Evolutionary conservation across 768 basidiomycete species (phyloP), one percentile per base, ranked within the genome.

Genomic region (Leccinum broughii): DNA sequence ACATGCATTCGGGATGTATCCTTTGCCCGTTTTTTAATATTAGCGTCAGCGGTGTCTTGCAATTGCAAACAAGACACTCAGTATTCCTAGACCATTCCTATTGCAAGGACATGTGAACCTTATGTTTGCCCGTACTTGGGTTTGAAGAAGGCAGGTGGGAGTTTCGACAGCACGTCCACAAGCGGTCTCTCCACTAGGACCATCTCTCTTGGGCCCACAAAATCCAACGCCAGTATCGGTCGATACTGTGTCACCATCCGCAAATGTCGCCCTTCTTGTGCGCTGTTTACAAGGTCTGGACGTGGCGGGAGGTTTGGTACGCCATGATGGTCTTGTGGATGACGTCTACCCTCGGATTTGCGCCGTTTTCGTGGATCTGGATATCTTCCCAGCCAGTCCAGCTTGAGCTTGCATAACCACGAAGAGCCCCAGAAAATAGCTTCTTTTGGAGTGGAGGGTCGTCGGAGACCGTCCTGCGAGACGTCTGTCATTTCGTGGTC

Each of bases 161-260:
- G 72, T 24, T 85, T 87, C 17, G 85, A 84, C 20, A 95, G 79
- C 26, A 97, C 85, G 73, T 98, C 95, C 30, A 90, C 84, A 60
- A 94, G 76, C 5, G 95, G 95, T 56, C 95, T 81, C 74, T 98
- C 96, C 0, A 97, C 90, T 1, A 98, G 84, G n/a, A 95, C 81
- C 60, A 98, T 75, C 76, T 98, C 95, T 17, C 82, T 80, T 32
- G 82, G 77, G 4, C 73, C 78, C 56, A 92, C 68, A 69, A 91
- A 94, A 62, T 91, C 93, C 17, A 90, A 82, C 54, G 83, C 81
- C 37, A 93, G 77, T 44, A 97, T 80, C 6, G 90, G 87, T 51
- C 90, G 85, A 71, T 94, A 98, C 58, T 86, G 84, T 51, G 85
- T 88, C 62, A 90, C 71, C 71, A 89, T 78, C 70, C 80, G 85